Conservation (phyloP, 108 stramenopile genomes). For the Aurantiochytrium sp. region DNA sequence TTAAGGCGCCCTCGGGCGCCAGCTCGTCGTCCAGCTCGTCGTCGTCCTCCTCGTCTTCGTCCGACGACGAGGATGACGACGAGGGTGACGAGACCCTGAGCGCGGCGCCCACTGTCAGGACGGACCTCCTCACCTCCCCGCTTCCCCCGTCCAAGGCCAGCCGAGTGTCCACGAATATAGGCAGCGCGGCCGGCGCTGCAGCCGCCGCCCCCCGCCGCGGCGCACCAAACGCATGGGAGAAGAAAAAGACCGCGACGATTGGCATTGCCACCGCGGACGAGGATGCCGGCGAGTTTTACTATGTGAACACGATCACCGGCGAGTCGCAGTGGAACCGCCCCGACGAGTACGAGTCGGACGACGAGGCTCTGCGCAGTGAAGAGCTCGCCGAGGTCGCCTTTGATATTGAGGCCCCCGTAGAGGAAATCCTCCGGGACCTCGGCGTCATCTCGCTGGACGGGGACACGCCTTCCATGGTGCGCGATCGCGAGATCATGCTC, state of each 20-base stretch:
- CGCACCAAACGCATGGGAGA: not conserved
- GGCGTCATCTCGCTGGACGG: not conserved
- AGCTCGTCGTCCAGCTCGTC: not conserved
- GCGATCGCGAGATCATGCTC: not conserved
- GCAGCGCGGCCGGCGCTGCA: too few relatives aligned
- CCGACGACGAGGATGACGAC: not conserved
- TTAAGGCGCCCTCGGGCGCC: not conserved
- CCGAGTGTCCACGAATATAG: not conserved
- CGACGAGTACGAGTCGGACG: not conserved
- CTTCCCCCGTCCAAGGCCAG: not conserved
- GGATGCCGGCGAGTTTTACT: not conserved
- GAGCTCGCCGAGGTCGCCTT: not conserved
- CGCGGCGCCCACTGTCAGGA: not conserved
- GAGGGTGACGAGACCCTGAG: not conserved
- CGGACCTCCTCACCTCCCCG: not conserved
- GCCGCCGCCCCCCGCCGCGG: too few relatives aligned
- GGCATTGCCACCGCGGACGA: not conserved
- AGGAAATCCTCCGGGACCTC: not conserved
- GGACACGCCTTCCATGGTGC: not conserved
- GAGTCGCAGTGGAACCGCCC: constrained; percentile 29
- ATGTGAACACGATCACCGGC: not conserved
- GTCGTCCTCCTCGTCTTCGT: too few relatives aligned
- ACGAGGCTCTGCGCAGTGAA: not conserved
- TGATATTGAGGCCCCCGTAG: not conserved
- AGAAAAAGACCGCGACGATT: not conserved